phyloP scores from a whole-genome alignment of 78 protist species.

The Speleostelium caveatum region DNA sequence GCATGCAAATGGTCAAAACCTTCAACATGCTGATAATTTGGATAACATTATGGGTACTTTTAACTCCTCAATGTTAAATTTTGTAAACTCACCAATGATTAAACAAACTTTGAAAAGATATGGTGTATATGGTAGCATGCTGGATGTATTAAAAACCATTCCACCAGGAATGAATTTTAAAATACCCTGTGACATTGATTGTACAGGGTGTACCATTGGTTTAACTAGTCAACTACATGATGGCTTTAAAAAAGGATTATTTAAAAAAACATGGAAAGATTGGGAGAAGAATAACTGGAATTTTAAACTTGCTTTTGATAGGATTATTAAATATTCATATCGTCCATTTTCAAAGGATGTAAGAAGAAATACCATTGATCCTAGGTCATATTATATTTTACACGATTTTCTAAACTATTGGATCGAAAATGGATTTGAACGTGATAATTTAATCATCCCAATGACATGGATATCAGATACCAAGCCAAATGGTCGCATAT shows the following conservation, averaged over 20 bases:
- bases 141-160: background rate
- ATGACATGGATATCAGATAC: background rate
- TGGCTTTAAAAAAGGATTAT: no score
- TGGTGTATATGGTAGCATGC: background rate
- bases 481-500: background rate
- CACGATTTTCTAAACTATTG: background rate
- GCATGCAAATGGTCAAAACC: background rate
- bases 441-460: conserved; percentile 4
- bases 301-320: background rate
- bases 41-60: no score
- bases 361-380: conserved; percentile 18
- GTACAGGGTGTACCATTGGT: conserved; percentile 6
- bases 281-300: background rate
- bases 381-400: conserved; percentile 13
- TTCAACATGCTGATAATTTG: no score
- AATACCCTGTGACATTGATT: conserved; percentile 41
- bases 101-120: background rate
- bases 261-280: background rate
- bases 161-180: no score
- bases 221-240: no score
- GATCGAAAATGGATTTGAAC: background rate
- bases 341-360: background rate
- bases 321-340: background rate
- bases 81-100: no score
- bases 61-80: no score